Evolutionary conservation across 164 flowering plant genomes (phyloP).

Genomic region (Magnolia kwangsiensis): DNA sequence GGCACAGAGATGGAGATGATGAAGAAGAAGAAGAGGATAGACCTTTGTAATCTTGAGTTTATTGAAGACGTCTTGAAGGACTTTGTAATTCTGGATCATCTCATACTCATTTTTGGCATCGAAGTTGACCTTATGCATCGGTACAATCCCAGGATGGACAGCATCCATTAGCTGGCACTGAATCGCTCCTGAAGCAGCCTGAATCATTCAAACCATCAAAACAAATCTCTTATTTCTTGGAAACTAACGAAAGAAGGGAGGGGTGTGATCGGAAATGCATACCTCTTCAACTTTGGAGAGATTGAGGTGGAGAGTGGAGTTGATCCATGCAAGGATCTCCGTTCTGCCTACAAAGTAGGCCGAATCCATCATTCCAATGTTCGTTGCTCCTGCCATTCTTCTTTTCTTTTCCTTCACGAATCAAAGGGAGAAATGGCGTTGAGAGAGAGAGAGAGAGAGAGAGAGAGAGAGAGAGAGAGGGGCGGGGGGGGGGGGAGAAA

Average conservation of each 20-base stretch:
- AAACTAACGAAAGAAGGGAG: neutral
- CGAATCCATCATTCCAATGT: constrained; percentile 89
- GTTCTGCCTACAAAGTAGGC: constrained; percentile 97
- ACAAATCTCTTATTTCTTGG: neutral
- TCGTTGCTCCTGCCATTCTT: constrained; percentile 40
- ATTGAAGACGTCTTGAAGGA: constrained; percentile 95
- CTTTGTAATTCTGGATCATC: constrained; percentile 98
- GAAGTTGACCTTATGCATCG: constrained; percentile 98
- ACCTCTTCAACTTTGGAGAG: constrained; percentile 99
- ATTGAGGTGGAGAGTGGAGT: constrained; percentile 87
- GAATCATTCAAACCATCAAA: constrained; percentile 3
- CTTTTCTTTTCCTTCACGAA: neutral
- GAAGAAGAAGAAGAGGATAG: neutral
- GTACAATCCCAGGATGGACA: constrained; percentile 85
- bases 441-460: constrained; percentile 3
- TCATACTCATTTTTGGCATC: constrained; percentile 97
- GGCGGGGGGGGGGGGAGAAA: no score
- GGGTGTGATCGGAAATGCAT: neutral
- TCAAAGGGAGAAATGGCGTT: neutral
- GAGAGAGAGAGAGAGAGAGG: neutral
- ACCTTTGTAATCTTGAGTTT: constrained; percentile 97
- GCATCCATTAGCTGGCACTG: constrained; percentile 97
- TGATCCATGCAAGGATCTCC: constrained; percentile 95
- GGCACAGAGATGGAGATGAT: neutral
- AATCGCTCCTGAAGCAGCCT: constrained; percentile 93